phyloP scores from a whole-genome alignment of 208 protist genomes.

The Trypanosoma lewisi region DNA sequence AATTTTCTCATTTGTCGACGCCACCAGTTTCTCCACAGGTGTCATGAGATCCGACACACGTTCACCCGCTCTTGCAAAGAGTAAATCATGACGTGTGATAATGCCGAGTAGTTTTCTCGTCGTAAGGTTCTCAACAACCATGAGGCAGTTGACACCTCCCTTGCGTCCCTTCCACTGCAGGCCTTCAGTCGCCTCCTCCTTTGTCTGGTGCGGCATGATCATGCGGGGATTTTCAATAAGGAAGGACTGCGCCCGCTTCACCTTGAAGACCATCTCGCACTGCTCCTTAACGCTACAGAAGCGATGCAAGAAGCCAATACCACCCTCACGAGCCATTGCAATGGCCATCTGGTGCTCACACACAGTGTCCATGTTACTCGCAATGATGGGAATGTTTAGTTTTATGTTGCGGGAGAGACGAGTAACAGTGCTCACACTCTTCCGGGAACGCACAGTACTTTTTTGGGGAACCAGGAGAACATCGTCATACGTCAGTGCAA shows the following conservation, averaged over 20 bases:
- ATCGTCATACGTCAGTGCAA: constrained; percentile 87
- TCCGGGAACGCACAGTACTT: constrained; percentile 68
- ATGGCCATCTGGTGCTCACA: constrained; percentile 88
- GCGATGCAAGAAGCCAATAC: constrained; percentile 89
- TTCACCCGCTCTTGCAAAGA: constrained; percentile 49
- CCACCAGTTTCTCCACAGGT: constrained; percentile 47
- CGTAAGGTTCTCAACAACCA: constrained; percentile 63
- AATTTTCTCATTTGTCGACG: constrained; percentile 52
- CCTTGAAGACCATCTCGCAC: constrained; percentile 83
- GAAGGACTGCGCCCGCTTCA: constrained; percentile 91
- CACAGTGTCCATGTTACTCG: constrained; percentile 93
- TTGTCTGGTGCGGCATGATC: constrained; percentile 60
- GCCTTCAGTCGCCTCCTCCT: constrained; percentile 47
- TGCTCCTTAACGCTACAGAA: constrained; percentile 89
- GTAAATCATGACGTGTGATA: constrained; percentile 62
- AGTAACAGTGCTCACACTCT: constrained; percentile 59
- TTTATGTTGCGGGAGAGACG: constrained; percentile 70
- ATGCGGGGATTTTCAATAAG: constrained; percentile 85
- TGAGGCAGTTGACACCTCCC: constrained; percentile 72
- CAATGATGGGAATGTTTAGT: constrained; percentile 82
- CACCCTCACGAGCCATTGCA: constrained; percentile 84
- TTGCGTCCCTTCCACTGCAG: constrained; percentile 77
- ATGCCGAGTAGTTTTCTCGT: constrained; percentile 61
- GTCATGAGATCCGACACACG: constrained; percentile 66
- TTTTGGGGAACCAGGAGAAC: constrained; percentile 86